These are phyloP conservation scores for Ambrosiella beaveri DNA, from an alignment of 2,329 filamentous ascomycete genomes.

Conservation along the genomic window DNA sequence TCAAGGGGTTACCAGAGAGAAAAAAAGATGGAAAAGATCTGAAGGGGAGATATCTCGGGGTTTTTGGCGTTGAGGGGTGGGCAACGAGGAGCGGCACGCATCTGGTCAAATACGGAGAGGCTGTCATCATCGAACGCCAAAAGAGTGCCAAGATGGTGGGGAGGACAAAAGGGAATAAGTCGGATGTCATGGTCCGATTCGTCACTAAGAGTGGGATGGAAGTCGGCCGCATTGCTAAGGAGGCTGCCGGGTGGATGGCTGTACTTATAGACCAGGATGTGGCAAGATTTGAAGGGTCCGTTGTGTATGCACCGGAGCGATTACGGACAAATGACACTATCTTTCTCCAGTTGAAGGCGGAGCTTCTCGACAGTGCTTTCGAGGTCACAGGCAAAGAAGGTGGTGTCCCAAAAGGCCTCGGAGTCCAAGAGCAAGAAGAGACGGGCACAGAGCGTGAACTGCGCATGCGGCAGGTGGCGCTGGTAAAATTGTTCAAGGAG, in stretches of 20 bases:
- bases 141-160: conserved; percentile 33
- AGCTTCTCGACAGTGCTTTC: conserved; percentile 46
- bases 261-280: conserved; percentile 79
- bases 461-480: conserved; percentile 65
- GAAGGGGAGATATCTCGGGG: conserved; percentile 57
- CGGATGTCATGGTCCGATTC: conserved; percentile 83
- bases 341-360: conserved; percentile 75
- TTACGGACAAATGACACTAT: conserved; percentile 83
- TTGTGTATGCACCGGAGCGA: conserved; percentile 74
- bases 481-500: conserved; percentile 80
- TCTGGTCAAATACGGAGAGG: conserved; percentile 63
- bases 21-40: conserved; percentile 9
- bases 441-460: conserved; percentile 70
- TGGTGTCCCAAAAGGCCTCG: neutral
- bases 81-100: conserved; percentile 65
- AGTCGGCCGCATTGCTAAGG: conserved; percentile 71
- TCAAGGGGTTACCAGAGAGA: conserved; percentile 13
- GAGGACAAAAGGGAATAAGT: conserved; percentile 37
- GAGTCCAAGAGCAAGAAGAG: conserved; percentile 62
- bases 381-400: neutral
- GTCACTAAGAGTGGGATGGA: conserved; percentile 65
- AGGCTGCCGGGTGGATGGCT: conserved; percentile 81
- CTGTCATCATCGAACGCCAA: conserved; percentile 72
- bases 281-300: conserved; percentile 71
- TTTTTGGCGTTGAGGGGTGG: conserved; percentile 85